These are phyloP conservation scores for Lepidium africanum DNA, from an alignment of 345 rosid species.

Conservation along the genomic window DNA sequence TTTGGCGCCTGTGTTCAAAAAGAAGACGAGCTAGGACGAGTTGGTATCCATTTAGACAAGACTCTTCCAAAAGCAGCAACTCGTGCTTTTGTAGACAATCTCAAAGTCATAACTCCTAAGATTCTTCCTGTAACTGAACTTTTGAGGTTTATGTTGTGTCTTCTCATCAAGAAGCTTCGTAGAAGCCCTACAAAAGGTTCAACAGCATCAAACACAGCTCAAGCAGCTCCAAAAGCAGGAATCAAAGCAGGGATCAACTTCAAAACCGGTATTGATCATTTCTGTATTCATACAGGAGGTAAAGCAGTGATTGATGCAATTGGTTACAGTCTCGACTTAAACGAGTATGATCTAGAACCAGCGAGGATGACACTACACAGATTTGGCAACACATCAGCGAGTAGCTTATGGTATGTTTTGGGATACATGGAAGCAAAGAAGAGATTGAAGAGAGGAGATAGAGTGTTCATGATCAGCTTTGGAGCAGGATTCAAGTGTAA, in stretches of 20 bases:
- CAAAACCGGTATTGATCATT: slow-evolving; percentile 62
- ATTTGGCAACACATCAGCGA: slow-evolving; percentile 82
- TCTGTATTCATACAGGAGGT: slow-evolving; percentile 85
- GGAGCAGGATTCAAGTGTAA: slow-evolving; percentile 67
- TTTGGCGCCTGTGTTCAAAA: slow-evolving; percentile 47
- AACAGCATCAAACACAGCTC: neutral
- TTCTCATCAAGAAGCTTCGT: slow-evolving; percentile 5
- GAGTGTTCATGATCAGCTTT: slow-evolving; percentile 47
- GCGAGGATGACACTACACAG: slow-evolving; percentile 78
- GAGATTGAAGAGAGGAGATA: slow-evolving; percentile 41
- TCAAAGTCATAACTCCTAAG: slow-evolving; percentile 50
- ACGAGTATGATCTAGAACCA: slow-evolving; percentile 66
- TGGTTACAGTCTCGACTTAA: slow-evolving; percentile 45
- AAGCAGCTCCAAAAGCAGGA: slow-evolving; percentile 15
- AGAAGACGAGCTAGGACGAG: slow-evolving; percentile 48
- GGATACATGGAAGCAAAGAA: slow-evolving; percentile 66
- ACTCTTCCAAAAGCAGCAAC: slow-evolving; percentile 49
- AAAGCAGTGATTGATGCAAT: slow-evolving; percentile 78
- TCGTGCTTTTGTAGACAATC: slow-evolving; percentile 44
- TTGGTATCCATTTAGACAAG: slow-evolving; percentile 47
- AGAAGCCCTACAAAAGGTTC: slow-evolving; percentile 25
- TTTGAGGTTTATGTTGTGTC: slow-evolving; percentile 22
- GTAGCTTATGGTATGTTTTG: slow-evolving; percentile 80
- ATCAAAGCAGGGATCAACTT: slow-evolving; percentile 44
- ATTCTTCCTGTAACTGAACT: slow-evolving; percentile 46